phyloP scores from a whole-genome alignment of 331 rosid species.

The Erythrophleum ivorense region DNA sequence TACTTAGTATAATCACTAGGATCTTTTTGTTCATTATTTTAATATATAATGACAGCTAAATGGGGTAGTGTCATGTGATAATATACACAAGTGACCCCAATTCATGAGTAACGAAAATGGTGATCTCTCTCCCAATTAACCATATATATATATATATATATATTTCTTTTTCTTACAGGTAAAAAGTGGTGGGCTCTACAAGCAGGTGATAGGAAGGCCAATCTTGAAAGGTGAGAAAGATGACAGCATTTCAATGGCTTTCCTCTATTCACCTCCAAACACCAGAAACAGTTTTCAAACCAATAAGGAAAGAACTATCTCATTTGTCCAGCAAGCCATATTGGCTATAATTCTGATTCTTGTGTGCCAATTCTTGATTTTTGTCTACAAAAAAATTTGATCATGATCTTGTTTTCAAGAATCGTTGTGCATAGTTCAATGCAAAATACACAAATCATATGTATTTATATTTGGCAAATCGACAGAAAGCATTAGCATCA shows the following conservation, averaged over 20 bases:
- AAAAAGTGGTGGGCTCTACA: conserved; percentile 67
- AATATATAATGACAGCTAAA: conserved; percentile 33
- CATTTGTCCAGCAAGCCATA: conserved; percentile 71
- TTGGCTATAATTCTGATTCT: conserved; percentile 62
- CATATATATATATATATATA: background rate
- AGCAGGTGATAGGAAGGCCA: conserved; percentile 86
- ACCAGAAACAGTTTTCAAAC: conserved; percentile 25
- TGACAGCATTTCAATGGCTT: conserved; percentile 76
- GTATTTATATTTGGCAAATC: background rate
- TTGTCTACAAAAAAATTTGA: conserved; percentile 42
- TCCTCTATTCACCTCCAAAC: conserved; percentile 61
- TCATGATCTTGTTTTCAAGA: conserved; percentile 7
- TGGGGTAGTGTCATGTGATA: background rate
- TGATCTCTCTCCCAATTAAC: conserved; percentile 8
- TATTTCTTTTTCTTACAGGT: conserved; percentile 40
- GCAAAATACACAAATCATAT: background rate
- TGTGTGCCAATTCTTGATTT: conserved; percentile 51
- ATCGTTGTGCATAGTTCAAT: conserved; percentile 13
- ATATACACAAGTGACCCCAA: background rate
- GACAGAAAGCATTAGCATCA: background rate
- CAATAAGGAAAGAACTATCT: conserved; percentile 49
- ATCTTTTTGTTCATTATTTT: conserved; percentile 25
- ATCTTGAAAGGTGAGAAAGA: conserved; percentile 55
- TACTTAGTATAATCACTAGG: background rate
- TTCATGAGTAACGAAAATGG: conserved; percentile 12